Percentiles rank a stretch among this genome's conserved stretches.
phyloP scores from a whole-genome alignment of 441 rosid species.

The Dalechampia spathulata region DNA sequence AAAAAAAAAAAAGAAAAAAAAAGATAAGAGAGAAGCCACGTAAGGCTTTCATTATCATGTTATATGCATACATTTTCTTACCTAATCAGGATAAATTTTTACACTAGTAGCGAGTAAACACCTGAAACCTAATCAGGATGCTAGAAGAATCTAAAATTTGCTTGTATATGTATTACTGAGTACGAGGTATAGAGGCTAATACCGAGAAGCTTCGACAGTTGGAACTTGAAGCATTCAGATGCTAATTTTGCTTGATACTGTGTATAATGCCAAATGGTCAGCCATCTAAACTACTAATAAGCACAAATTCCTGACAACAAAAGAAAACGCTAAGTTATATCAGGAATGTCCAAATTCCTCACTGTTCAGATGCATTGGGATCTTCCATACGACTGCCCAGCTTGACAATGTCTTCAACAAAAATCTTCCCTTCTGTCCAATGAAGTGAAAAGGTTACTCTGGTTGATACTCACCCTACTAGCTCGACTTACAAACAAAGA shows the following conservation, averaged over 20 bases:
- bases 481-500: background rate
- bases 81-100: too few relatives aligned
- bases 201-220: background rate
- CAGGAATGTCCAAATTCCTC: slow-evolving; percentile 7
- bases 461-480: background rate
- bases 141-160: background rate
- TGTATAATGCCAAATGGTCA: background rate
- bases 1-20: too few relatives aligned
- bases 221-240: background rate
- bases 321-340: background rate
- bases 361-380: slow-evolving; percentile 31
- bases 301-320: background rate
- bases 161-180: background rate
- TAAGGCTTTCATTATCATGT: too few relatives aligned
- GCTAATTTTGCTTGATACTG: background rate
- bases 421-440: slow-evolving; percentile 78
- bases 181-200: background rate
- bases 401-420: slow-evolving; percentile 82
- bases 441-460: slow-evolving; percentile 3
- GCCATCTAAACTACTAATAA: background rate
- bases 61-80: too few relatives aligned
- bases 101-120: too few relatives aligned
- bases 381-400: slow-evolving; percentile 66
- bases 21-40: too few relatives aligned
- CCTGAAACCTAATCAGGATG: background rate